Evolutionary conservation across 345 rosid genomes (phyloP).

Genomic region (Citrus medica): DNA sequence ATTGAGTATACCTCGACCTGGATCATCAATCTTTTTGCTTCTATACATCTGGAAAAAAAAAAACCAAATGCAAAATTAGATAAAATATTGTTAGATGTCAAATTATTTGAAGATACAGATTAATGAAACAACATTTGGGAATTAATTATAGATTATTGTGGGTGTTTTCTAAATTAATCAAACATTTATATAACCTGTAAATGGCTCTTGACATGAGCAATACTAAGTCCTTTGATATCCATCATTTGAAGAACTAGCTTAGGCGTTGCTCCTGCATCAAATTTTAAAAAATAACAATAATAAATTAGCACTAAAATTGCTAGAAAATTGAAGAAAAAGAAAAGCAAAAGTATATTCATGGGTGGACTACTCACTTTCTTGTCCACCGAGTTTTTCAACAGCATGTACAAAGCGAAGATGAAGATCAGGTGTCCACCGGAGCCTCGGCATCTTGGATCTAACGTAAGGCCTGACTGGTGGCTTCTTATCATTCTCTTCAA

Average conservation of each 20-base stretch:
- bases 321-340: background rate
- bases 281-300: background rate
- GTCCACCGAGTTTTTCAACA: slow-evolving; percentile 79
- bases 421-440: slow-evolving; percentile 81
- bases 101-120: background rate
- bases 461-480: slow-evolving; percentile 59
- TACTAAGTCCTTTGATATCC: slow-evolving; percentile 84
- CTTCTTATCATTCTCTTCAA: slow-evolving; percentile 60
- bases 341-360: too few relatives aligned
- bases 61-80: background rate
- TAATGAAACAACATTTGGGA: background rate
- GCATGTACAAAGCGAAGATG: slow-evolving; percentile 73
- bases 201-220: slow-evolving; percentile 93
- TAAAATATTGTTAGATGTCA: background rate
- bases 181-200: slow-evolving; percentile 49
- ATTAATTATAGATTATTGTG: background rate
- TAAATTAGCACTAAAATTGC: background rate
- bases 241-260: slow-evolving; percentile 77
- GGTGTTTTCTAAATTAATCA: background rate
- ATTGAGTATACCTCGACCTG: slow-evolving; percentile 48
- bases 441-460: slow-evolving; percentile 74
- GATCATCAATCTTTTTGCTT: slow-evolving; percentile 74
- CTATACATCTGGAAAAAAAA: slow-evolving; percentile 61
- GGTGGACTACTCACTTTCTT: slow-evolving; percentile 44
- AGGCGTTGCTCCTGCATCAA: slow-evolving; percentile 70